A percentile compares a stretch with the other conserved stretches of the same genome.
These are phyloP conservation scores for Penicillium concentricum DNA, from an alignment of 2,329 filamentous ascomycete genomes.

Conservation along the genomic window DNA sequence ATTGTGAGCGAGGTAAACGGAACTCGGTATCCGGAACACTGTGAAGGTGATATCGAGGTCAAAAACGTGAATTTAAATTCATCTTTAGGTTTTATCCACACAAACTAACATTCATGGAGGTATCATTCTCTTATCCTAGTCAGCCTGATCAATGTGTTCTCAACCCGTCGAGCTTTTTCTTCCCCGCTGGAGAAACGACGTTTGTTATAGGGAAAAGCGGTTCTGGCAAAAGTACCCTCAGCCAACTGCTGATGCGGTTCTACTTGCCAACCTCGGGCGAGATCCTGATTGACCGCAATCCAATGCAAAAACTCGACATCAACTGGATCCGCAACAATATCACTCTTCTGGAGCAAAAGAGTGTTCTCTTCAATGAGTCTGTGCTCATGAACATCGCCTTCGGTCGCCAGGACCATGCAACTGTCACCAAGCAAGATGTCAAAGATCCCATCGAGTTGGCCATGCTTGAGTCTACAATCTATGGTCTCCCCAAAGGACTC, in stretches of 20 bases:
- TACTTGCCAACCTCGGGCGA: constrained; percentile 67
- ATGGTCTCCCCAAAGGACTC: constrained; percentile 65
- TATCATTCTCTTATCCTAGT: constrained; percentile 79
- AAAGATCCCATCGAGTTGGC: constrained; percentile 64
- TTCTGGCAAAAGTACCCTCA: constrained; percentile 87
- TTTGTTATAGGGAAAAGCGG: constrained; percentile 86
- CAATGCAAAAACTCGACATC: constrained; percentile 61
- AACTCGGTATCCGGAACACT: constrained; percentile 41
- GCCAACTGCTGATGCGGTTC: constrained; percentile 74
- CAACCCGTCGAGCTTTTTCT: constrained; percentile 62
- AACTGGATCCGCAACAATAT: constrained; percentile 76
- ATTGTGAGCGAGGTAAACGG: constrained; percentile 30
- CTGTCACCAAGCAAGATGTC: constrained; percentile 57
- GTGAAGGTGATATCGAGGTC: constrained; percentile 68
- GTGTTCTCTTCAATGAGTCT: constrained; percentile 76
- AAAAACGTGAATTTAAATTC: constrained; percentile 53
- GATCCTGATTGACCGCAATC: constrained; percentile 66
- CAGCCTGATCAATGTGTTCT: constrained; percentile 63
- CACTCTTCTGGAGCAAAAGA: constrained; percentile 79
- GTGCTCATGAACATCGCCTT: constrained; percentile 76
- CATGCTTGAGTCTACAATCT: constrained; percentile 66
- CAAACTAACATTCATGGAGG: constrained; percentile 45
- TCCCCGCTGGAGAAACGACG: constrained; percentile 69
- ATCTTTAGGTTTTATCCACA: not conserved
- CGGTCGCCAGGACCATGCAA: constrained; percentile 55